Evolutionary conservation across 2,329 filamentous ascomycete species (phyloP), one percentile per base, ranked within the genome.

Genomic region (Tolypocladium paradoxum): DNA sequence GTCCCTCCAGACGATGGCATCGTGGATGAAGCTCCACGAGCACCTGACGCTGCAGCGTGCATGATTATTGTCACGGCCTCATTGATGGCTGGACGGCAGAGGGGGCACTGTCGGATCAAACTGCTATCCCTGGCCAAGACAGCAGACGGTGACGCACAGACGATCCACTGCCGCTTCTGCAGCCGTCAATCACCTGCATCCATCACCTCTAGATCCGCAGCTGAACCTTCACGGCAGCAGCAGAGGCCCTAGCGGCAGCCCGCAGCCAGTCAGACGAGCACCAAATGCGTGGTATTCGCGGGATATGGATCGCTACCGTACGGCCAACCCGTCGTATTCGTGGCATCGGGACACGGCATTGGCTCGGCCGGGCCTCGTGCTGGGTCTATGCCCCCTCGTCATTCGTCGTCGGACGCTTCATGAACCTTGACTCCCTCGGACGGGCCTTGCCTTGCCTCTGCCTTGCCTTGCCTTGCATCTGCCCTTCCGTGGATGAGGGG

Each of bases 401-500:
- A 55, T 51, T 52, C 54, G 54, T 52, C 37, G 8, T 20, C 20
- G 33, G 48, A 53, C 31, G 54, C 48, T 37, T 50, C 31, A 34
- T n/a, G 51, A 53, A 46, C 51, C 45, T 34, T 48, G 18, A n/a
- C 38, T 16, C 47, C 33, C 45, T 34, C 46, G 18, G n/a, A 48
- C 33, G n/a, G 31, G 12, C 27, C 34, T 16, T 22, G 31, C 33
- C 47, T 49, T 11, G 31, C 20, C 27, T 47, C 8, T 22, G 31
- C 33, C 47, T 49, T 11, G 31, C 20, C 27, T 47, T 4, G 16
- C 27, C 11, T 29, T 35, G 34, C 9, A n/a, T 11, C 27, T 11
- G 6, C 2, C 24, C 14, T 16, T 12, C 8, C 16, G 18, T 14
- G 18, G 43, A 16, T 31, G 43, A 47, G 43, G 43, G 43, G 43